Evolutionary conservation across 2,329 filamentous ascomycete genomes (phyloP).

Genomic region (Botrytis paeoniae): DNA sequence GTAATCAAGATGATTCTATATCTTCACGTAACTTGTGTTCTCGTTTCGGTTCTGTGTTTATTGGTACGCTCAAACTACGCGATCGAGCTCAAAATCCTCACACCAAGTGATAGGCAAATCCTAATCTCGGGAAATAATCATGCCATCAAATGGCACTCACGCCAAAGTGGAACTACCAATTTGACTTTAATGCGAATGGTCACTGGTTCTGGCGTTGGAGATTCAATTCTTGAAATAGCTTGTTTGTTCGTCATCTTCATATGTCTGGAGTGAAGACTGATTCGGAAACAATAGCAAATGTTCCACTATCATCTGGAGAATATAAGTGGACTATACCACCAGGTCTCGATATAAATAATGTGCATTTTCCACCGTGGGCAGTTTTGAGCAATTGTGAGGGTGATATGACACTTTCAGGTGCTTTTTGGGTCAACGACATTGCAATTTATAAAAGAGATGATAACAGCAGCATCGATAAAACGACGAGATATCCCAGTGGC

Average conservation of each 20-base stretch:
- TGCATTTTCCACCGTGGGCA: slow-evolving; percentile 13
- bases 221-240: slow-evolving; percentile 3
- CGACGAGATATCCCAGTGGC: not conserved
- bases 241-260: slow-evolving; percentile 2
- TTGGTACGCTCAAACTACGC: not conserved
- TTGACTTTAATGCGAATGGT: slow-evolving; percentile 1
- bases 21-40: not conserved
- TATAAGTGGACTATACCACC: not conserved
- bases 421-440: slow-evolving; percentile 17
- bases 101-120: slow-evolving; percentile 2
- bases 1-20: not conserved
- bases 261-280: not conserved
- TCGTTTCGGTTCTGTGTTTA: not conserved
- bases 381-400: slow-evolving; percentile 5
- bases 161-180: not conserved
- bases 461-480: not conserved
- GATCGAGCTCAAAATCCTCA: not conserved
- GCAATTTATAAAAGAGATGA: not conserved
- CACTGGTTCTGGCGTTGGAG: not conserved
- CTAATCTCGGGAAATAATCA: not conserved
- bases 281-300: slow-evolving; percentile 4
- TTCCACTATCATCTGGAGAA: not conserved
- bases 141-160: not conserved
- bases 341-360: slow-evolving; percentile 17
- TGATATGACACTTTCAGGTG: not conserved